Base-by-base conservation (phyloP, 371 early-diverging fungal genomes). In the Saksenaea vasiformis region DNA sequence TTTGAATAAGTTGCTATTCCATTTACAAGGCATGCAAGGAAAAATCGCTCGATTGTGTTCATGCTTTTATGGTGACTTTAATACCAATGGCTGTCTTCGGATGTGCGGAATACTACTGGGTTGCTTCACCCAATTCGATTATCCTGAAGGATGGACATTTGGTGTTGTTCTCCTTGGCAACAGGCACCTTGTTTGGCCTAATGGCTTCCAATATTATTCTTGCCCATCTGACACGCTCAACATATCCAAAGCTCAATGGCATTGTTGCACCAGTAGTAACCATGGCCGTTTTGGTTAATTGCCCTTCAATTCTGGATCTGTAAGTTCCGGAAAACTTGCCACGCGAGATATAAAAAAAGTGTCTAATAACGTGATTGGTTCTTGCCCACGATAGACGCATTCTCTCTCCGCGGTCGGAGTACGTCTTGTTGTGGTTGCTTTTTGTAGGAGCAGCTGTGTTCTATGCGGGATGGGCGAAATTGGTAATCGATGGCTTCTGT, bases 191-290 rank as follows among this genome's bases (percentile, higher is more conserved):
- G 14, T 94, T 95, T 84, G 95, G 95, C 28, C 83, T 92, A 59
- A 93, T 95, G 73, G 91, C 92, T 54, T 91, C 94, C 64, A 90
- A 92, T 65, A 91, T 96, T 41, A 94, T 95, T 47, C 68, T 94
- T 68, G 91, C 93, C 28, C 94, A 95, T 65, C 85, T 96, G 51
- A 94, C 93, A 19, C 89, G 90, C 76, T 84, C 82, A 62, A 73
- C 76, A 11, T 95, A 90, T 76, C 96, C 95, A 15, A 83, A 80
- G 61, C 92, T 86, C 73, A 89, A 91, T 22, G 87, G 63, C 8
- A 47, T 56, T 35, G 51, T 68, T 15, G 68, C 64, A 9, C 19
- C 61, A 1, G 35, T 68, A 15, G 54, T 63, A 47, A 37, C 62
- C 8, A 64, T 68, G 68, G 68, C 64, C 5, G 26, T 60, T n/a